Percentiles rank a stretch among this genome's conserved stretches.
Evolutionary conservation across 176 grass and related monocot species (phyloP).

Genomic region (Avena insularis): DNA sequence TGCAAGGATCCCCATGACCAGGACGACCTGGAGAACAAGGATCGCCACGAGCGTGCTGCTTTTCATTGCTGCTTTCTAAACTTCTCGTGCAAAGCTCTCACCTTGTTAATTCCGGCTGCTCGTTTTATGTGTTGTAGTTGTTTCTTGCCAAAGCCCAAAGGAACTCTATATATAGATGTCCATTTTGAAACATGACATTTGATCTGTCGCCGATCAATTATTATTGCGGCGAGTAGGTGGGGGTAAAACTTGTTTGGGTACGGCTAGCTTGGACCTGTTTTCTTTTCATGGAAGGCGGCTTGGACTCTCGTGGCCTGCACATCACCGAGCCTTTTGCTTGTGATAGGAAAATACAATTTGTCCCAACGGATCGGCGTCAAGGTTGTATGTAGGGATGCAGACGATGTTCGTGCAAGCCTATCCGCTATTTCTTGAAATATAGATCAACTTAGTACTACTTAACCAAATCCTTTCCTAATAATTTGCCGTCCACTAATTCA

Average conservation of each 20-base stretch:
- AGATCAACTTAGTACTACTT: too few relatives aligned
- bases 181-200: not conserved
- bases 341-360: too few relatives aligned
- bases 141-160: not conserved
- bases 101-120: too few relatives aligned
- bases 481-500: too few relatives aligned
- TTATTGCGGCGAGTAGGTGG: too few relatives aligned
- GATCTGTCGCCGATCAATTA: not conserved
- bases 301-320: not conserved
- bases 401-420: too few relatives aligned
- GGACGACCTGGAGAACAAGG: slow-evolving; percentile 10
- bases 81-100: not conserved
- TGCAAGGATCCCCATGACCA: slow-evolving; percentile 11
- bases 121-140: not conserved
- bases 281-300: not conserved
- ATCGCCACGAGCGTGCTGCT: not conserved
- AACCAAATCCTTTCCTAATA: too few relatives aligned
- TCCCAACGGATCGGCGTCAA: too few relatives aligned
- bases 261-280: not conserved
- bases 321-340: not conserved
- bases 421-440: too few relatives aligned
- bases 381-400: too few relatives aligned
- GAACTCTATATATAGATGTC: not conserved
- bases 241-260: slow-evolving; percentile 7
- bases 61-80: not conserved